Evolutionary conservation across 768 basidiomycete species (phyloP), one percentile per base, ranked within the genome.

Genomic region (Mycena galopus): DNA sequence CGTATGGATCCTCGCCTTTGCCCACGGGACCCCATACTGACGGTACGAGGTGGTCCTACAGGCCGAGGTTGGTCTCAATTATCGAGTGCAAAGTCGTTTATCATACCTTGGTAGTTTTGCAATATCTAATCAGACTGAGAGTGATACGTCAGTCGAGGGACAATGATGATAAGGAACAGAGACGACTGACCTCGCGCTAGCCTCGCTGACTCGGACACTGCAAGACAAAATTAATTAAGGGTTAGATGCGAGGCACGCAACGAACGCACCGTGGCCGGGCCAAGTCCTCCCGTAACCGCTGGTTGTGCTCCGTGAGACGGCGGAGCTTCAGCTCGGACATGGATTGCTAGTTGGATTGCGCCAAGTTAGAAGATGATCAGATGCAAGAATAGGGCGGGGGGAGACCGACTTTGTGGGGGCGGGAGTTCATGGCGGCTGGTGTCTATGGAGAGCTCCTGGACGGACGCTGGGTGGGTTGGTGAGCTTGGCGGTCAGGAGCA

Each of bases 271-370:
- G 87, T n/a, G 96, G 95, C 75, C 96, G 85, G 53, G 92, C 91
- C 72, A 98, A 84, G 82, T 98, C 97, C 79, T 98, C 97, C 78
- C 92, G 87, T 79, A 98, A 82, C 74, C 97, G 89, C 81, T 94
- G 92, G 79, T 97, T 98, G 85, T 98, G 96, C 84, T 98, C 97
- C 61, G 93, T 94, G 79, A 98, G 86, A 47, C 97, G 88, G 42
- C 96, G 91, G 73, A 98, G 92, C 89, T 97, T 98, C 80, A 98
- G 93, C 89, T 98, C 97, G 60, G 94, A 95, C 96, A 98, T 97
- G 78, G 95, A 95, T 89, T 96, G 96, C 89, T 89, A 78, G 30
- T 37, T 61, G 61, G 11, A 21, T 29, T 47, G 21, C 33, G 37
- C 25, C 21, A 19, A 50, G 61, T 62, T 30, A 62, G 61, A 68